Evolutionary conservation across 192 early-diverging fungal species (phyloP).

Genomic region (Dissophora ornata): DNA sequence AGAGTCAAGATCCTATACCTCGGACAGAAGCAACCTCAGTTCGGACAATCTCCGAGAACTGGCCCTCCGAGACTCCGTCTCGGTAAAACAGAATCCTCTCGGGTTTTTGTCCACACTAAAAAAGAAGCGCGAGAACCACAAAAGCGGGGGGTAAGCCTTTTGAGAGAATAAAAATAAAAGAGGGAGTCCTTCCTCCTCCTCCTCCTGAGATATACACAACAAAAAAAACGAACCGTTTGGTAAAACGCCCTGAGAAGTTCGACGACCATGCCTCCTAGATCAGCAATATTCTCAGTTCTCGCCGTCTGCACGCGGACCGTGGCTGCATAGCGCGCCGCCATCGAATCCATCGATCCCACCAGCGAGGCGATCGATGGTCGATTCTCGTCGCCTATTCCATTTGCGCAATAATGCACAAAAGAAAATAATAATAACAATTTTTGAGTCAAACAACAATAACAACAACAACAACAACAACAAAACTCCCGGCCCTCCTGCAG

Average conservation of each 20-base stretch:
- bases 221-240: too few relatives aligned
- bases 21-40: conserved; percentile 76
- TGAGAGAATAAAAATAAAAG: too few relatives aligned
- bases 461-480: too few relatives aligned
- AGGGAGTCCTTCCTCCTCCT: too few relatives aligned
- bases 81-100: conserved; percentile 87
- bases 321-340: conserved; percentile 71
- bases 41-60: conserved; percentile 77
- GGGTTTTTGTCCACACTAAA: conserved; percentile 78
- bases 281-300: conserved; percentile 76
- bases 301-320: conserved; percentile 72
- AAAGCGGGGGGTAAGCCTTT: too few relatives aligned
- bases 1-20: too few relatives aligned
- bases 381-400: conserved; percentile 52
- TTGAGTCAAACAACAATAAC: background rate
- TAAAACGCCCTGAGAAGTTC: conserved; percentile 77
- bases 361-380: conserved; percentile 81
- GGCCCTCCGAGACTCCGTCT: conserved; percentile 90
- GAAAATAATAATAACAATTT: too few relatives aligned
- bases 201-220: too few relatives aligned
- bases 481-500: too few relatives aligned
- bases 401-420: conserved; percentile 22
- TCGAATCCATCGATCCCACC: conserved; percentile 72
- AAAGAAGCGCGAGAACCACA: too few relatives aligned
- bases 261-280: conserved; percentile 71